Base-by-base conservation (phyloP, 148 eudicot genomes). In the Pharnaceum exiguum region DNA sequence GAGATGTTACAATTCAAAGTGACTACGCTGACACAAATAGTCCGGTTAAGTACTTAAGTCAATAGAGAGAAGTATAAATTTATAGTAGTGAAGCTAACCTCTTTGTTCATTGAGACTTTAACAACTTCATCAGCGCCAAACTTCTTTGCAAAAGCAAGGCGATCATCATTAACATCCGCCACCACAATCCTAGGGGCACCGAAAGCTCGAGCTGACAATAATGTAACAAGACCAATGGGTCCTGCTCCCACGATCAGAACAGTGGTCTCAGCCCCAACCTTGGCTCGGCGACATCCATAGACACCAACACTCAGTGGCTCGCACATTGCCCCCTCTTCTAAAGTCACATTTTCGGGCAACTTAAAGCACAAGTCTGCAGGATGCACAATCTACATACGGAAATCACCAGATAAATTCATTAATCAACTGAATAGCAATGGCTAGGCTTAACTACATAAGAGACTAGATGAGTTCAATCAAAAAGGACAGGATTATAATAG, bases 361-460 rank as follows among this genome's bases (percentile, higher is more conserved):
- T 87, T 87, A 55, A 83, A 87, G 59, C 94, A 86, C 46, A 86
- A 63, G 25, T 76, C 81, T n/a, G 85, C 94, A n/a, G 95, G 96
- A 71, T 89, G 96, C 60, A 89, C 94, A 59, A 89, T 82, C 96
- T 89, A 62, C n/a, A 36, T 5, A 50, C 23, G 18, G 8, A 50
- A 3, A n/a, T n/a, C n/a, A n/a, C n/a, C n/a, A 49, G 5, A 16
- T 10, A 45, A 19, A 19, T 0, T 19, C 10, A 45, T 45, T 45
- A 46, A 22, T 17, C 27, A 22, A 6, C 6, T 46, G 5, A 46
- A 8, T 8, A 8, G 43, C n/a, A 0, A n/a, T n/a, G n/a, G n/a
- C n/a, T n/a, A n/a, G n/a, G n/a, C n/a, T n/a, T n/a, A n/a, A n/a
- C n/a, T n/a, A n/a, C n/a, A n/a, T n/a, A n/a, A n/a, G n/a, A n/a